These are phyloP conservation scores for Polygonum aviculare DNA, from an alignment of 148 eudicot genomes.

Conservation along the genomic window DNA sequence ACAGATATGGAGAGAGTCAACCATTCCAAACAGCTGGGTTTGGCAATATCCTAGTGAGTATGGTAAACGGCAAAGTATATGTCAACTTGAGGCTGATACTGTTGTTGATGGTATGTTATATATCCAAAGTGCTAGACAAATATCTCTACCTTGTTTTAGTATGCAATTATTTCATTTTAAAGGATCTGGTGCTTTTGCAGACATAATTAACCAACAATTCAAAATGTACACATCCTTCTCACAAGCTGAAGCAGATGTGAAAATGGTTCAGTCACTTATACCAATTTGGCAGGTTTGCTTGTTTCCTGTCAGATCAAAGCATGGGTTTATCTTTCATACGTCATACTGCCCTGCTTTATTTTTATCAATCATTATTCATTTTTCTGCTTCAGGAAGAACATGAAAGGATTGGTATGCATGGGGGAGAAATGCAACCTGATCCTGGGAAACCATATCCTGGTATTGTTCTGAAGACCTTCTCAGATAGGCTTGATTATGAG, in stretches of 20 bases:
- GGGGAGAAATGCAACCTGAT: constrained; percentile 31
- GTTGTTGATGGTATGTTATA: constrained; percentile 51
- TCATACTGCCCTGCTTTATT: neutral
- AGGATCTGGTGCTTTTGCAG: constrained; percentile 31
- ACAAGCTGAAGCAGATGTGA: constrained; percentile 65
- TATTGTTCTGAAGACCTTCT: constrained; percentile 55
- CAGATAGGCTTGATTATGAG: constrained; percentile 41
- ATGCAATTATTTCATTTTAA: neutral
- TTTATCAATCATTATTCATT: neutral
- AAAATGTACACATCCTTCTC: constrained; percentile 70
- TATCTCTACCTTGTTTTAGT: neutral
- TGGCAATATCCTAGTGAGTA: constrained; percentile 45
- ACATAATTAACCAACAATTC: constrained; percentile 69
- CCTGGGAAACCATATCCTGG: constrained; percentile 60
- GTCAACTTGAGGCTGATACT: constrained; percentile 89
- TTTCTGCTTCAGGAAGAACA: constrained; percentile 55
- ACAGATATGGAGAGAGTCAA: constrained; percentile 58
- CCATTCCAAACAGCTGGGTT: constrained; percentile 70
- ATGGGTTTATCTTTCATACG: neutral
- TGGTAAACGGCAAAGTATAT: constrained; percentile 61
- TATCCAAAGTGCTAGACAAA: neutral
- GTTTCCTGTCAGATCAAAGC: neutral
- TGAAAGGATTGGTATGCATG: constrained; percentile 63
- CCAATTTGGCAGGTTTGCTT: constrained; percentile 93
- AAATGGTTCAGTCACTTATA: constrained; percentile 88